Base-by-base conservation (phyloP, 768 basidiomycete species). In the Daedalea quercina region DNA sequence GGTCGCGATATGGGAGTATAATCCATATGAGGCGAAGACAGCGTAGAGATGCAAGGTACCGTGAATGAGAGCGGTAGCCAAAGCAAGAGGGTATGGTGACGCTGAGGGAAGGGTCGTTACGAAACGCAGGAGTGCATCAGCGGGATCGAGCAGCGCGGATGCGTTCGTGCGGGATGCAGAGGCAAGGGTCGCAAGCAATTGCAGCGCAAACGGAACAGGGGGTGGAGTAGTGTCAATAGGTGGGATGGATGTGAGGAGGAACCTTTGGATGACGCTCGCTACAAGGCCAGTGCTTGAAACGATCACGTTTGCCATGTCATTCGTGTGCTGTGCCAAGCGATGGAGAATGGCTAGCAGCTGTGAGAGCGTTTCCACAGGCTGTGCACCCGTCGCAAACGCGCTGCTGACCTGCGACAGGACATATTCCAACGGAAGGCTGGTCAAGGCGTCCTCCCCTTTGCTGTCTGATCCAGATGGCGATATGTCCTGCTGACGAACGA, bases 121-220 rank as follows among this genome's bases (percentile, higher is more conserved):
- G 62, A 90, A 95, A 22, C 88, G 81, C 42, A 95, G 72, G 1
- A 90, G 76, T 0, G 82, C 72, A 58, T 89, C 85, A 1, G 82
- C 76, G 17, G 77, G 68, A 13, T 77, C 78, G 31, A 77, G 62
- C 7, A 92, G 67, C 6, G 71, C 70, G 9, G 67, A 67, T 0
- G 93, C 92, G 53, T 81, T 85, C 1, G 69, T 59, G n/a, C 92
- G 80, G 0, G 90, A 89, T 1, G 88, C 78, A 2, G 67, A 66
- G 0, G 81, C 81, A 25, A 93, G 73, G 0, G 73, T 73, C 12
- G 63, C 70, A 19, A 93, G 69, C 20, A 89, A 61, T n/a, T 70
- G 67, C 2, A 93, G 63, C 2, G 86, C 84, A 62, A 64, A 25
- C 42, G 81, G 72, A 53, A 79, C 54, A 43, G 85, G 56, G 0